Evolutionary conservation across 352 stramenopile genomes (phyloP).

Genomic region (Aphanomyces stellatus): DNA sequence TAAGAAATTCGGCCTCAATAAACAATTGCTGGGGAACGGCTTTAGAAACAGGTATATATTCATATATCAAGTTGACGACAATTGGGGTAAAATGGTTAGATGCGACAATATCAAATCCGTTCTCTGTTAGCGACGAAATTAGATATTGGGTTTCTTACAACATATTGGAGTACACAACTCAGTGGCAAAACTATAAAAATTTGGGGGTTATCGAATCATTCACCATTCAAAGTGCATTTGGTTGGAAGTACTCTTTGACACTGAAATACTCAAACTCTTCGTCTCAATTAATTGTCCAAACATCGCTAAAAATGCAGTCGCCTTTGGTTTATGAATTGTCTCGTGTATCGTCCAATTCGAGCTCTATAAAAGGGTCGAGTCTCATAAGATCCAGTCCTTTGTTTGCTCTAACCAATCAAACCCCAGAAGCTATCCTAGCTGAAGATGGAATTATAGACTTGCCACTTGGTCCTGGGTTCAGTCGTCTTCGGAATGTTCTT

Average conservation of each 20-base stretch:
- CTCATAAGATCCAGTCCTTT: background rate
- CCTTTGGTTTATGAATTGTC: background rate
- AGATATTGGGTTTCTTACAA: conserved; percentile 3
- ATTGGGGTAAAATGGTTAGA: background rate
- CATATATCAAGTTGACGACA: background rate
- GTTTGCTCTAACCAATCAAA: conserved; percentile 11
- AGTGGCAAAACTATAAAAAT: conserved; percentile 19
- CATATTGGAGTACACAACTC: background rate
- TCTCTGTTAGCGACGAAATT: background rate
- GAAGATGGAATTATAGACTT: background rate
- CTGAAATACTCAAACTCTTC: conserved; percentile 10
- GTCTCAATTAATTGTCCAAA: background rate
- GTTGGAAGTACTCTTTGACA: background rate
- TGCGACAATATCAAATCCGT: background rate
- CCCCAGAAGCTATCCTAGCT: background rate
- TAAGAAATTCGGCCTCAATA: background rate
- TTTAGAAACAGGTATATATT: background rate
- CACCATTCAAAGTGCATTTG: background rate
- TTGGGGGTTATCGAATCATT: conserved; percentile 14
- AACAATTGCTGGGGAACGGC: background rate
- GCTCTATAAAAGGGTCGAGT: background rate
- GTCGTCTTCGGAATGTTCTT: background rate
- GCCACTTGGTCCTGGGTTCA: background rate
- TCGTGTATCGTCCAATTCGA: background rate
- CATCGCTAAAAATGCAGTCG: conserved; percentile 13